Evolutionary conservation across 2,329 filamentous ascomycete genomes (phyloP).

Genomic region (Grosmannia clavigera): DNA sequence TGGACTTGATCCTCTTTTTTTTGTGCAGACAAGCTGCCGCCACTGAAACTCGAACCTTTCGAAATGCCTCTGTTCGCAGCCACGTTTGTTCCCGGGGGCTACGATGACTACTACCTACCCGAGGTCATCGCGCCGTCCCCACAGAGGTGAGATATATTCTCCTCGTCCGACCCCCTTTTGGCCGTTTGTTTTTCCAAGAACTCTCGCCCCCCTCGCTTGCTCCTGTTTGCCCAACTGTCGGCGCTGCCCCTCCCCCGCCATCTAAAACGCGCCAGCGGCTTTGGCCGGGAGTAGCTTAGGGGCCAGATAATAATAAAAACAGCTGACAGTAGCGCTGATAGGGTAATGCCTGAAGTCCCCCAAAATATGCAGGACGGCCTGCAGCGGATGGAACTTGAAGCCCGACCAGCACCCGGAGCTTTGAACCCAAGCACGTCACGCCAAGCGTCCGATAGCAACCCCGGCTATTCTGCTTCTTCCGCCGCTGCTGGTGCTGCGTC

Average conservation of each 20-base stretch:
- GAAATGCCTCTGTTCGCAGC: slow-evolving; percentile 35
- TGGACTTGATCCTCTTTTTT: slow-evolving; percentile 9
- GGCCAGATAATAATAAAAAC: not conserved
- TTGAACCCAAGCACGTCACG: not conserved
- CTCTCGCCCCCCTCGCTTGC: not conserved
- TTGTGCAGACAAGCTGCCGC: slow-evolving; percentile 14
- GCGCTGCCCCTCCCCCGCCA: slow-evolving; percentile 8
- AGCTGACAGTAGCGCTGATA: slow-evolving; percentile 31
- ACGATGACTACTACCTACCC: slow-evolving; percentile 46
- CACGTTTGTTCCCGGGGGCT: slow-evolving; percentile 43
- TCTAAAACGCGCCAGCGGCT: slow-evolving; percentile 1
- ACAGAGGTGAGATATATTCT: slow-evolving; percentile 29
- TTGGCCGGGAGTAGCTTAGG: slow-evolving; percentile 7
- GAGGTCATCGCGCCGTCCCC: slow-evolving; percentile 43
- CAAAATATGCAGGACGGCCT: slow-evolving; percentile 95
- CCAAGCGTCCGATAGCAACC: not conserved
- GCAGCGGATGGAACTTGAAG: slow-evolving; percentile 78
- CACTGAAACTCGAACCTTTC: slow-evolving; percentile 17
- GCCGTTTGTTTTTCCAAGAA: not conserved
- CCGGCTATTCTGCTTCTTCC: slow-evolving; percentile 3
- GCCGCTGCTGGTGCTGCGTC: not conserved
- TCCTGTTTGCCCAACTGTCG: not conserved
- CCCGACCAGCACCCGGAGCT: slow-evolving; percentile 28
- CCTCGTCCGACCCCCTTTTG: not conserved
- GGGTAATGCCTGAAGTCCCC: slow-evolving; percentile 89